Evolutionary conservation across 2,329 filamentous ascomycete species (phyloP).

Genomic region (Stachybotrys chartarum): DNA sequence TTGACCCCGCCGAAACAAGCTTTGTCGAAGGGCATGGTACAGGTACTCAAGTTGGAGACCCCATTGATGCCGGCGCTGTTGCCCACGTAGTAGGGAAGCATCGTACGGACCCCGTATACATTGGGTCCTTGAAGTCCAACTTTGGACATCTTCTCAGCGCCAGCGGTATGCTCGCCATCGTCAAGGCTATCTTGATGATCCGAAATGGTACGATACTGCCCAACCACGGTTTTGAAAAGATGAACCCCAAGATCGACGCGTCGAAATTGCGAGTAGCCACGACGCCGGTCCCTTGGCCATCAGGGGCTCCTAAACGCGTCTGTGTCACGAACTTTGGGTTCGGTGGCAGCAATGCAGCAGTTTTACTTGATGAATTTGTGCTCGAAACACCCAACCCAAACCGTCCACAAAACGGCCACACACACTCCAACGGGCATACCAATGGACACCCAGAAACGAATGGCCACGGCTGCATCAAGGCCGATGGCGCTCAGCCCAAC

Average conservation of each 20-base stretch:
- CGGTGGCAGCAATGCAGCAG: conserved; percentile 14
- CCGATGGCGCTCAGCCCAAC: too few species aligned
- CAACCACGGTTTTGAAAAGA: conserved; percentile 15
- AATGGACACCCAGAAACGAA: not conserved
- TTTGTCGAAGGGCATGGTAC: not conserved
- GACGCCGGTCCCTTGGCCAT: conserved; percentile 10
- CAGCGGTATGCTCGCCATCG: conserved; percentile 12
- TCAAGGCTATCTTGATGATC: conserved; percentile 18
- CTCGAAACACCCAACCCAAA: too few species aligned
- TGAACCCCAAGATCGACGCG: conserved; percentile 9
- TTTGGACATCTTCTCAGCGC: conserved; percentile 11
- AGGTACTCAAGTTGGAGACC: not conserved
- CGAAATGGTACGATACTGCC: conserved; percentile 15
- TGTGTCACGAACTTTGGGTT: conserved; percentile 18
- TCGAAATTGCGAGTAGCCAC: not conserved
- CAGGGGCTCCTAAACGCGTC: conserved; percentile 7
- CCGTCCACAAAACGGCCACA: not conserved
- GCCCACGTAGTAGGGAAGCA: not conserved
- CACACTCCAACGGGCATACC: not conserved
- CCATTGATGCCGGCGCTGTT: not conserved
- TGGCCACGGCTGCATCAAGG: too few species aligned
- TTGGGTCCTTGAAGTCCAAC: not conserved
- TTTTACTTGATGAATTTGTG: conserved; percentile 7
- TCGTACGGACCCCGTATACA: not conserved
- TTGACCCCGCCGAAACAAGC: not conserved